Conservation (phyloP, 441 rosid species). For the Eruca vesicaria region DNA sequence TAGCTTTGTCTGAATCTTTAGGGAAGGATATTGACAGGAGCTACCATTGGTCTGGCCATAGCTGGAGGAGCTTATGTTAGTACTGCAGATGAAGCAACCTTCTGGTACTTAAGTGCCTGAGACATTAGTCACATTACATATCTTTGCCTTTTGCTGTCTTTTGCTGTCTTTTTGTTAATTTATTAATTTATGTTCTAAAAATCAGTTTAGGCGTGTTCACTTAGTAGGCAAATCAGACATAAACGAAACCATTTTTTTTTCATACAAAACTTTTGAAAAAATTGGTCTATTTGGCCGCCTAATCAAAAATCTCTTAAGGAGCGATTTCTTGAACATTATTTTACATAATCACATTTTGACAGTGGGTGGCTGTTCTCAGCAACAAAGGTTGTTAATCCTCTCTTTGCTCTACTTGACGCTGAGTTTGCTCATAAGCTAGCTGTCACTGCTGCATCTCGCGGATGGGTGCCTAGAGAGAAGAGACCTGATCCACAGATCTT, state of each 20-base stretch:
- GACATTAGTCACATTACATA: slow-evolving; percentile 3
- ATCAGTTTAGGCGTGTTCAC: neutral
- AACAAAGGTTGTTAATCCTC: slow-evolving; percentile 89
- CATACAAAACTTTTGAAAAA: no score
- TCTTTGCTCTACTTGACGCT: slow-evolving; percentile 93
- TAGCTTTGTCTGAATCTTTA: slow-evolving; percentile 21
- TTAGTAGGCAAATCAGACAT: no score
- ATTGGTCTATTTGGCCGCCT: no score
- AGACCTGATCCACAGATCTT: slow-evolving; percentile 74
- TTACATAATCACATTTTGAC: no score
- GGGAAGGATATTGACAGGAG: slow-evolving; percentile 86
- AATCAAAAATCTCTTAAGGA: no score
- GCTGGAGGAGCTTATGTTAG: slow-evolving; percentile 96
- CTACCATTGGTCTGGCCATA: slow-evolving; percentile 73
- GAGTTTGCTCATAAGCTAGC: slow-evolving; percentile 89
- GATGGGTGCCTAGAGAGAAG: slow-evolving; percentile 97
- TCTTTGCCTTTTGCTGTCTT: neutral
- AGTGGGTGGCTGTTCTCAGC: slow-evolving; percentile 96
- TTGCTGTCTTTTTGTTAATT: neutral
- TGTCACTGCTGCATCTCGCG: slow-evolving; percentile 85
- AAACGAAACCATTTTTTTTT: no score
- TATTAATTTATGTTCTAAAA: neutral
- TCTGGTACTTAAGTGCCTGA: slow-evolving; percentile 59
- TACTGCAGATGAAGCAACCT: slow-evolving; percentile 95
- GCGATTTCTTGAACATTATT: no score